Evolutionary conservation across 306 rosid genomes (phyloP).

Genomic region (Malus asiatica): DNA sequence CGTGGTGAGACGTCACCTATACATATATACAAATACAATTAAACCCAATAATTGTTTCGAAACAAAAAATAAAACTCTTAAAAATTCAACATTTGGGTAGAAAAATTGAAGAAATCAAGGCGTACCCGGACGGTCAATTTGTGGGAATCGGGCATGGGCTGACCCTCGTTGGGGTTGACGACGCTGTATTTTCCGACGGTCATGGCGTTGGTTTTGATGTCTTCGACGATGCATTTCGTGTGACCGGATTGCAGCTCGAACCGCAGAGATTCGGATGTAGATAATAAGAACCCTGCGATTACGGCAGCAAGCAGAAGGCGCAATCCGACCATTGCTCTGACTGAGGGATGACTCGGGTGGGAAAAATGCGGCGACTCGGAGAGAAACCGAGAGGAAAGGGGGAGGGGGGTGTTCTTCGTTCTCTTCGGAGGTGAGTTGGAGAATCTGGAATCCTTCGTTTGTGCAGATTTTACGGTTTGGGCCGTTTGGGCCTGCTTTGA

Average conservation of each 20-base stretch:
- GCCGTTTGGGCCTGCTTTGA: neutral
- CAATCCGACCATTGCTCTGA: neutral
- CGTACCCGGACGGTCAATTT: constrained; percentile 75
- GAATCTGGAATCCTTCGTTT: neutral
- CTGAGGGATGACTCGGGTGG: neutral
- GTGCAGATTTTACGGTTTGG: neutral
- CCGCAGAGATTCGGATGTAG: constrained; percentile 55
- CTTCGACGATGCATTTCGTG: constrained; percentile 91
- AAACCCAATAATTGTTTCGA: neutral
- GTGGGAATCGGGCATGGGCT: constrained; percentile 64
- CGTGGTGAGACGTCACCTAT: constrained; percentile 77
- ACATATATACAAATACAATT: constrained; percentile 5
- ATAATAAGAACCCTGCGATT: constrained; percentile 31
- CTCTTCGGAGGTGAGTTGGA: neutral
- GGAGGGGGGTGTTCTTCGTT: neutral
- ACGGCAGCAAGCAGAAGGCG: constrained; percentile 15
- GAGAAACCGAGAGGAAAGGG: neutral
- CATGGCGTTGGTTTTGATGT: constrained; percentile 75
- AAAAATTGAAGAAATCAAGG: neutral
- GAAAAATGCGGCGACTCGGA: neutral
- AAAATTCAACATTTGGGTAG: neutral
- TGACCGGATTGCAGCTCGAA: constrained; percentile 82
- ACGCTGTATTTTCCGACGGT: constrained; percentile 74
- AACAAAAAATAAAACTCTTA: neutral
- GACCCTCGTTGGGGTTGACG: constrained; percentile 58